Evolutionary conservation across 202 grass and related monocot genomes (phyloP), one percentile per base, ranked within the genome.

Genomic region (Hordeum pubiflorum): DNA sequence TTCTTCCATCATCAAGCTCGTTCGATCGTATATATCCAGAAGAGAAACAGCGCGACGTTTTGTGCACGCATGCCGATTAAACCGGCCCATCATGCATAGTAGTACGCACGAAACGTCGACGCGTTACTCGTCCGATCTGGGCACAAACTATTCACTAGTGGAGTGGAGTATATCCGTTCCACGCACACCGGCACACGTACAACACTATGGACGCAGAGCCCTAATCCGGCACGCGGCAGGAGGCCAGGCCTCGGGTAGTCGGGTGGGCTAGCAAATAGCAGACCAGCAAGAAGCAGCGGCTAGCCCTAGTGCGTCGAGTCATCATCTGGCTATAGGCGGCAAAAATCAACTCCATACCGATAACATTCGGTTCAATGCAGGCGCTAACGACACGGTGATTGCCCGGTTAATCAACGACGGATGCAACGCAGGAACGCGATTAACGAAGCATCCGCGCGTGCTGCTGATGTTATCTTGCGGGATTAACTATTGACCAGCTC

Each of bases 81-180:
- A 32, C 31, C 31, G 31, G 31, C 4, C 4, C 31, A 32, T 32
- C 31, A 32, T 29, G 27, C 31, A 32, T 26, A 26, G 24, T 32
- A 32, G 54, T 58, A 78, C 64, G 69, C 60, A 62, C 2, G 3
- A 31, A 84, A 79, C 50, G 75, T 75, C 1, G 86, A 79, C 68
- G 50, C 48, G 7, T 63, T 12, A 71, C 77, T 40, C 7, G 77
- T 48, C 31, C 34, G 63, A 81, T 43, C 56, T 63, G 34, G 63
- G 72, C 82, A 24, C 33, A 1, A 9, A 18, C 63, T 18, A 13
- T 85, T 67, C 64, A 40, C 72, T 64, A 64, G 21, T 70, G 52
- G 12, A 64, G 21, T 70, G 52, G 12, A 44, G 11, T 4, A 48
- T 48, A 52, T 52, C 5, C 41, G 13, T 43, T 62, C 11, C 26